Evolutionary conservation across 352 stramenopile species (phyloP), one percentile per base, ranked within the genome.

Genomic region (Phytophthora parvispora): DNA sequence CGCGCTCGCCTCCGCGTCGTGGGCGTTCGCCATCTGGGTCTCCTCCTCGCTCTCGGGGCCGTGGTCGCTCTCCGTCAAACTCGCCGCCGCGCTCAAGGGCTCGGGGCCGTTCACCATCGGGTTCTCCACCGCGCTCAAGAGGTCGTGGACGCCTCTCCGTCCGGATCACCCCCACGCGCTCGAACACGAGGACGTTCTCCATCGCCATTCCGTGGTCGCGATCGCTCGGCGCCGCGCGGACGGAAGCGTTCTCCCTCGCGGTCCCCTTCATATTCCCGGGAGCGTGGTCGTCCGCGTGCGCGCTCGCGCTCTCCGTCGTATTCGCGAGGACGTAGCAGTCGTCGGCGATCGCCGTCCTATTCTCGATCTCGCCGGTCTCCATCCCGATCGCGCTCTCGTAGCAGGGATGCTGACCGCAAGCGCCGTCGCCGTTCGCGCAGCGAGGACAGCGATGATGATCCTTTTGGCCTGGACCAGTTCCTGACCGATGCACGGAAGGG

Each of bases 401-500:
- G 80, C 48, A 67, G 80, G 20, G 69, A 63, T 10, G 72, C 64
- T 18, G 71, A 89, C 43, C 75, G 78, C 18, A 90, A 91, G 54
- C 81, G 87, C 56, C 76, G 69, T 31, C 80, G 75, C 12, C 80
- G 76, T 49, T 75, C 79, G 6, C 47, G 69, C 24, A 83, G 81
- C 52, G 78, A 89, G 48, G 70, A 74, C 40, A 87, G 81, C 38
- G 80, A 81, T 25, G 80, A 93, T 55, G 91, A 97, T 47, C 91
- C 91, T 34, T 97, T 95, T 34, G 89, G 88, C 18, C 67, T 97
- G 28, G 91, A 96, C 58, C 83, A 93, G 65, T 96, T 96, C 60
- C 69, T 96, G 25, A 86, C 85, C 13, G 87, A 96, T 34, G 89
- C 89, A 10, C 83, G 89, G 27, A 88, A 84, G 56, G 73, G 73